phyloP scores from a whole-genome alignment of 1,284 basidiomycete genomes.

The Boletus semigastroideus region DNA sequence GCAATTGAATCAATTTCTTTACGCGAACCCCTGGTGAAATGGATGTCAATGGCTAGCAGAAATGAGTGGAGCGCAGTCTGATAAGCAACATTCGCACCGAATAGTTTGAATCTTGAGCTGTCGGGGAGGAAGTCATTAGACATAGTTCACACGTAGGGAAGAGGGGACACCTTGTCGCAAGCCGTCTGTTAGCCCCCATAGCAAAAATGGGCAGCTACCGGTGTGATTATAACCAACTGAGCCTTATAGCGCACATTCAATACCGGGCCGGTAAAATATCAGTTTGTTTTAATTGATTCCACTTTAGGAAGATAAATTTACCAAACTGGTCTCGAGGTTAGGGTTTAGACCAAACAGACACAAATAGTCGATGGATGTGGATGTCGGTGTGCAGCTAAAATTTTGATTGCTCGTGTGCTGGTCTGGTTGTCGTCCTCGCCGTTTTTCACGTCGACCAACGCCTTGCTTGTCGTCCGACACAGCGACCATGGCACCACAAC shows the following conservation, averaged over 20 bases:
- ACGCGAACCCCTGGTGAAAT: conserved; percentile 3
- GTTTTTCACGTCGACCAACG: conserved; percentile 11
- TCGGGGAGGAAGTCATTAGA: background rate
- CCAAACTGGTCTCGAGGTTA: too few relatives aligned
- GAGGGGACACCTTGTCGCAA: background rate
- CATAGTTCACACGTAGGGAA: background rate
- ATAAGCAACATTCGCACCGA: background rate
- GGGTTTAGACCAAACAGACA: background rate
- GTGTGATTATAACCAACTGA: too few relatives aligned
- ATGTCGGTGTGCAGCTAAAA: conserved; percentile 29
- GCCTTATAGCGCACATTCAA: too few relatives aligned
- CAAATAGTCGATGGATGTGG: background rate
- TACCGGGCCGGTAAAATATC: too few relatives aligned
- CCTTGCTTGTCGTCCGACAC: conserved; percentile 7
- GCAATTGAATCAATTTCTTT: conserved; percentile 1
- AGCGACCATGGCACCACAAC: conserved; percentile 23
- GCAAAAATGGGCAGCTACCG: too few relatives aligned
- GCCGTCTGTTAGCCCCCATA: too few relatives aligned
- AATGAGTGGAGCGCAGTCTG: background rate
- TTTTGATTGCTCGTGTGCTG: conserved; percentile 17
- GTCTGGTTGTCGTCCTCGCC: conserved; percentile 7
- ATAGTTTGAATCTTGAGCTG: background rate
- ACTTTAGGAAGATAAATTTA: too few relatives aligned
- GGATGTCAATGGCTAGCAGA: conserved; percentile 4
- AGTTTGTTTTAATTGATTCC: too few relatives aligned